A percentile compares a stretch with the other conserved stretches of the same genome.
Evolutionary conservation across 352 stramenopile genomes (phyloP).

Genomic region (Phytopythium helicoides): DNA sequence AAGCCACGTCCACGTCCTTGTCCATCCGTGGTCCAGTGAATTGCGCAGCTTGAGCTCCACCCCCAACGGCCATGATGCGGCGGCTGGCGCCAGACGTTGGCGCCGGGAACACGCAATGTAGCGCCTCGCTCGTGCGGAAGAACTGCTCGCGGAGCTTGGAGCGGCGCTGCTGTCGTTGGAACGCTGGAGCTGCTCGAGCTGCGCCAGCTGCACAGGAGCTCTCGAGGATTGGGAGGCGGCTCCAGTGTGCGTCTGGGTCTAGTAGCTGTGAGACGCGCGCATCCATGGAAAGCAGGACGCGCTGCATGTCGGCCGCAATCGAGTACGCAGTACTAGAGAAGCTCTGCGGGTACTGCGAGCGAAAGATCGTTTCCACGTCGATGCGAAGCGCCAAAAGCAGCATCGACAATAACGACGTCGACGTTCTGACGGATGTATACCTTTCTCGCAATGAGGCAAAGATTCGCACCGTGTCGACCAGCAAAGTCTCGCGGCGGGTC

Average conservation of each 20-base stretch:
- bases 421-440: conserved; percentile 13
- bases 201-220: conserved; percentile 53
- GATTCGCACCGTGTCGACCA: conserved; percentile 33
- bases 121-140: conserved; percentile 54
- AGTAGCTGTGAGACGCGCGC: conserved; percentile 41
- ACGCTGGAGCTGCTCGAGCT: conserved; percentile 35
- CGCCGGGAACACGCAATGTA: conserved; percentile 56
- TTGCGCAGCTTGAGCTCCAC: conserved; percentile 40
- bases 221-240: conserved; percentile 54
- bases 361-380: conserved; percentile 56
- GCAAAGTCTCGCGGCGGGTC: conserved; percentile 32
- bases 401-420: conserved; percentile 29
- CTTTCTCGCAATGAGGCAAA: conserved; percentile 25
- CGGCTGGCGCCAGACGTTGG: conserved; percentile 45
- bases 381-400: conserved; percentile 60
- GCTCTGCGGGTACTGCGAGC: conserved; percentile 56
- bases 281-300: conserved; percentile 41
- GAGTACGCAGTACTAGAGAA: conserved; percentile 25
- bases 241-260: conserved; percentile 51
- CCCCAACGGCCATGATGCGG: conserved; percentile 49
- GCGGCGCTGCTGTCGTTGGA: conserved; percentile 42
- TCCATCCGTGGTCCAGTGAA: conserved; percentile 19
- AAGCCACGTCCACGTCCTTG: neutral
- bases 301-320: conserved; percentile 33
- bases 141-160: conserved; percentile 50